These are phyloP conservation scores for Pluteus cervinus DNA, from an alignment of 768 basidiomycete genomes.

Conservation along the genomic window DNA sequence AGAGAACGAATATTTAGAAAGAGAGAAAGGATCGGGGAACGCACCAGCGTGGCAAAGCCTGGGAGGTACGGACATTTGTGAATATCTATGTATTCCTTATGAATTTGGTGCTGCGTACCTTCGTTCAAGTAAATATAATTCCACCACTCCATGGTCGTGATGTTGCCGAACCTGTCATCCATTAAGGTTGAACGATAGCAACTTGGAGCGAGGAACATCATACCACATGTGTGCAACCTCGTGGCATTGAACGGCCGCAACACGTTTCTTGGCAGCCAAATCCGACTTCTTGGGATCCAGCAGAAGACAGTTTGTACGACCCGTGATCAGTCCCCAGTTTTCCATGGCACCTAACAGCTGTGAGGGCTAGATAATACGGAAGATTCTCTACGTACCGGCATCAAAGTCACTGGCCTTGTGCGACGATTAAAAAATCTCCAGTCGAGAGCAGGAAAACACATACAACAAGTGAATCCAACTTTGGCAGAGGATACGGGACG, in stretches of 20 bases:
- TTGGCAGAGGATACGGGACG: slow-evolving; percentile 87
- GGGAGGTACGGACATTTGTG: slow-evolving; percentile 1
- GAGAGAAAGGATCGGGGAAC: slow-evolving; percentile 13
- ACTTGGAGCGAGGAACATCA: neutral
- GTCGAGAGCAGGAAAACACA: slow-evolving; percentile 14
- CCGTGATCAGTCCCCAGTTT: slow-evolving; percentile 91
- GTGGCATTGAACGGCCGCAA: slow-evolving; percentile 74
- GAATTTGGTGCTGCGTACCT: slow-evolving; percentile 32
- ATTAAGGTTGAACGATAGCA: slow-evolving; percentile 1
- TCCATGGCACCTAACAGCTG: slow-evolving; percentile 75
- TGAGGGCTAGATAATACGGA: slow-evolving; percentile 3
- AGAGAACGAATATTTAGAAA: slow-evolving; percentile 1
- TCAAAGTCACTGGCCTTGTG: slow-evolving; percentile 78
- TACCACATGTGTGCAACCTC: slow-evolving; percentile 83
- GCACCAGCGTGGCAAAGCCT: slow-evolving; percentile 82
- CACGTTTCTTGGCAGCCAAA: slow-evolving; percentile 65
- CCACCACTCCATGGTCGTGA: slow-evolving; percentile 94
- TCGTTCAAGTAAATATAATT: slow-evolving; percentile 78
- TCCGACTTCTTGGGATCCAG: slow-evolving; percentile 73
- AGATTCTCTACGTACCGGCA: slow-evolving; percentile 39
- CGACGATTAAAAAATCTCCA: neutral
- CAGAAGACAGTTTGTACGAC: slow-evolving; percentile 76
- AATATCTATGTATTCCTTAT: neutral
- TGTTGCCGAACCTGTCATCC: slow-evolving; percentile 72
- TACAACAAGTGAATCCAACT: slow-evolving; percentile 88